phyloP scores from a whole-genome alignment of 2,329 filamentous ascomycete species.

The Gnomoniopsis smithogilvyi region DNA sequence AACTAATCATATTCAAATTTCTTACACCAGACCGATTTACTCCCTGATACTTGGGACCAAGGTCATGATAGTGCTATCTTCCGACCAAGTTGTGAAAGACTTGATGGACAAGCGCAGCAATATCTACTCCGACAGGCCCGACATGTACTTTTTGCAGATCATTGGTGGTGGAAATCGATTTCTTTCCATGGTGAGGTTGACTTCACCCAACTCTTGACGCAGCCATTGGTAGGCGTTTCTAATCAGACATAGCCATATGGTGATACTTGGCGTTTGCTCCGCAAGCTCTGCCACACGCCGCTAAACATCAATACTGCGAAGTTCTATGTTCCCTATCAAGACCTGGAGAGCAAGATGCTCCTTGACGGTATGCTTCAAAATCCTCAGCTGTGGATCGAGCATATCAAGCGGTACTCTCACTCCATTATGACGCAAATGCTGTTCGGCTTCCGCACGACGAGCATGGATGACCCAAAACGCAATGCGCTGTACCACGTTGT shows the following conservation, averaged over 20 bases:
- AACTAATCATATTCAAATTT: neutral
- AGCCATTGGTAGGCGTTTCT: neutral
- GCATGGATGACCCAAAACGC: constrained; percentile 38
- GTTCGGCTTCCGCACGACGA: constrained; percentile 41
- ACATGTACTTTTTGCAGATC: neutral
- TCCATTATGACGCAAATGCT: constrained; percentile 47
- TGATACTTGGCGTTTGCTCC: constrained; percentile 30
- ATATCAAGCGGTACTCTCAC: constrained; percentile 44
- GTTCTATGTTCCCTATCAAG: constrained; percentile 51
- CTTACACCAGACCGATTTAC: neutral
- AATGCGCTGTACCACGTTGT: constrained; percentile 19
- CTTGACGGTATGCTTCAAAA: constrained; percentile 41
- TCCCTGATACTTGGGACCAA: constrained; percentile 44
- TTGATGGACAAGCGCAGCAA: constrained; percentile 45
- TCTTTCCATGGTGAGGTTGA: neutral
- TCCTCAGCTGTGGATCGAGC: constrained; percentile 38
- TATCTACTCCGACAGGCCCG: constrained; percentile 45
- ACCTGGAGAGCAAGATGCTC: constrained; percentile 53
- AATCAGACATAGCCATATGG: constrained; percentile 25
- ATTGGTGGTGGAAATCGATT: neutral
- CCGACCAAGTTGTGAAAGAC: constrained; percentile 43
- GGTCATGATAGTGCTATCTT: constrained; percentile 43
- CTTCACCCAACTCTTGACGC: neutral
- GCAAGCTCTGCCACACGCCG: constrained; percentile 39
- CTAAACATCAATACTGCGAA: constrained; percentile 43